phyloP scores from a whole-genome alignment of 2,329 filamentous ascomycete genomes.

The Pleomassaria siparia region DNA sequence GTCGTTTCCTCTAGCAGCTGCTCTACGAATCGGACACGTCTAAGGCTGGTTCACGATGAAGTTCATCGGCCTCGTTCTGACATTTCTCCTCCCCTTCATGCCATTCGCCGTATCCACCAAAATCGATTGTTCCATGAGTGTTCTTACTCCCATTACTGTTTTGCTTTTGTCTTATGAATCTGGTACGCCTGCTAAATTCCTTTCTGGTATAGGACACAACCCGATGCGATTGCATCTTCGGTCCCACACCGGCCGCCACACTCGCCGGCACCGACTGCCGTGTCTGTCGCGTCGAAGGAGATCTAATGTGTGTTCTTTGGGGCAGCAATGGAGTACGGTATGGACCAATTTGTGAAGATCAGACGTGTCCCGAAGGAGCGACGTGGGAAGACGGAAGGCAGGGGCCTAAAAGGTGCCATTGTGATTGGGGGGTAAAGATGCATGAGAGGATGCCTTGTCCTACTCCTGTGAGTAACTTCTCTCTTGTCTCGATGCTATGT shows the following conservation, averaged over 20 bases:
- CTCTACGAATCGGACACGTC: too few species aligned
- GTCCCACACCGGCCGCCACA: background rate
- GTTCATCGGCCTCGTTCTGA: background rate
- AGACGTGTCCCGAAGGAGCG: background rate
- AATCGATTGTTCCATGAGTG: conserved; percentile 12
- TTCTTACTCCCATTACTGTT: background rate
- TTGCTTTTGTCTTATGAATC: too few species aligned
- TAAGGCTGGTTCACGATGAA: background rate
- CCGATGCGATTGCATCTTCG: conserved; percentile 11
- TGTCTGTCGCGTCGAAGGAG: conserved; percentile 6
- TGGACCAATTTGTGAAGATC: conserved; percentile 10
- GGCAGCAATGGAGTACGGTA: conserved; percentile 7
- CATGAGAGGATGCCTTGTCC: conserved; percentile 10
- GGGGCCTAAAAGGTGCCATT: background rate
- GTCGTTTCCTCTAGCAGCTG: too few species aligned
- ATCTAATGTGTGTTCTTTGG: conserved; percentile 12
- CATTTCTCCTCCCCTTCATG: background rate
- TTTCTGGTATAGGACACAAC: conserved; percentile 9
- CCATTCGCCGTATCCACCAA: background rate
- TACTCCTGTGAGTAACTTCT: conserved; percentile 2
- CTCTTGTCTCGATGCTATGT: too few species aligned
- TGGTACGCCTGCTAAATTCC: too few species aligned
- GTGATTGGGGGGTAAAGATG: conserved; percentile 7
- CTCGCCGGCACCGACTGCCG: conserved; percentile 12
- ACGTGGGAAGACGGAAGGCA: background rate